These are phyloP conservation scores for Biscogniauxia marginata DNA, from an alignment of 2,329 filamentous ascomycete genomes.

Conservation along the genomic window DNA sequence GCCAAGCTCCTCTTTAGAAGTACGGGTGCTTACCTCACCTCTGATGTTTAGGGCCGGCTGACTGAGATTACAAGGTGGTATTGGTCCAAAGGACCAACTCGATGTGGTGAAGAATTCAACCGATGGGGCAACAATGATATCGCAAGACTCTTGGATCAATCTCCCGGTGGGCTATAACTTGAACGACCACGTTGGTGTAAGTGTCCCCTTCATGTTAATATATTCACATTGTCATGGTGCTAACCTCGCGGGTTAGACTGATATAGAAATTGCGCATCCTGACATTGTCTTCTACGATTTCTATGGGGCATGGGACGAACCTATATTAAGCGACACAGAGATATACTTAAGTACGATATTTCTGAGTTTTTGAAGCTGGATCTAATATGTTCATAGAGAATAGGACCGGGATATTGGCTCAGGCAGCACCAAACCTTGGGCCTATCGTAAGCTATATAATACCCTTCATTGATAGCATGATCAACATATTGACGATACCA, in stretches of 20 bases:
- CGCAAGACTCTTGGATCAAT: constrained; percentile 50
- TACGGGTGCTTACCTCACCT: constrained; percentile 54
- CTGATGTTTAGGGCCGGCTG: neutral
- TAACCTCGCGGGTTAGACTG: constrained; percentile 35
- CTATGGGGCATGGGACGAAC: constrained; percentile 55
- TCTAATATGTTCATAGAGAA: constrained; percentile 27
- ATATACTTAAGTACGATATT: constrained; percentile 40
- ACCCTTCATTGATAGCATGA: no score
- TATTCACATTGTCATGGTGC: neutral
- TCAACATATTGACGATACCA: neutral
- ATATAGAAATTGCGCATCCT: constrained; percentile 42
- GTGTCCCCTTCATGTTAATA: neutral
- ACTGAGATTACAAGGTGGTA: constrained; percentile 40
- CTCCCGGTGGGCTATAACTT: constrained; percentile 58
- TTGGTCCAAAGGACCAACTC: constrained; percentile 61
- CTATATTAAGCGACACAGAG: constrained; percentile 40
- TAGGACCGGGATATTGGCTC: constrained; percentile 48
- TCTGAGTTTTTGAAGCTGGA: neutral
- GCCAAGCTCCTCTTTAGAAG: constrained; percentile 66
- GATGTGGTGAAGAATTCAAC: constrained; percentile 46
- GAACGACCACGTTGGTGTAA: constrained; percentile 50
- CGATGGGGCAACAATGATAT: constrained; percentile 50
- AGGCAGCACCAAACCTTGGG: constrained; percentile 63
- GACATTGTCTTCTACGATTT: constrained; percentile 60
- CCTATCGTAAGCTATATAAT: constrained; percentile 42